phyloP scores from a whole-genome alignment of 2,329 filamentous ascomycete species.

The Colletotrichum sp. region DNA sequence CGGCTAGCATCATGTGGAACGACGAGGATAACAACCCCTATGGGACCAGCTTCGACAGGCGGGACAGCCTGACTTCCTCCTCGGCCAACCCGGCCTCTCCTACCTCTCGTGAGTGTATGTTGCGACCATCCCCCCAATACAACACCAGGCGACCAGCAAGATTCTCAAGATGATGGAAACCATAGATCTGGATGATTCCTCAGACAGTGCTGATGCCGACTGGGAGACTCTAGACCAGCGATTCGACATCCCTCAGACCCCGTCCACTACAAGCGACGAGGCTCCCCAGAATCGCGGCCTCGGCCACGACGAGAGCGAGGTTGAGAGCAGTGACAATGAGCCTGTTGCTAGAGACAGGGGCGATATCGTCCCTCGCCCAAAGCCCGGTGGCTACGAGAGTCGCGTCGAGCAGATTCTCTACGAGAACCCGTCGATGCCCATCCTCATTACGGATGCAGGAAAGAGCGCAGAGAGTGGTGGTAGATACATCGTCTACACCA shows the following conservation, averaged over 20 bases:
- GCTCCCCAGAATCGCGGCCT: constrained; percentile 54
- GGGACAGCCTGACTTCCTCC: constrained; percentile 78
- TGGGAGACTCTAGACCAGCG: constrained; percentile 55
- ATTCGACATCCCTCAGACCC: constrained; percentile 74
- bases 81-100: constrained; percentile 70
- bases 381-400: constrained; percentile 90
- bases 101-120: constrained; percentile 50
- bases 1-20: constrained; percentile 80
- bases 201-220: constrained; percentile 46
- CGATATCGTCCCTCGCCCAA: constrained; percentile 61
- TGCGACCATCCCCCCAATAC: not conserved
- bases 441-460: constrained; percentile 91
- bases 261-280: constrained; percentile 72
- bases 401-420: constrained; percentile 97
- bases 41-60: constrained; percentile 85
- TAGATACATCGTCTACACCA: constrained; percentile 96
- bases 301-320: constrained; percentile 41
- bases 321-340: constrained; percentile 56
- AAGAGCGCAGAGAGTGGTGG: constrained; percentile 94
- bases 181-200: constrained; percentile 37
- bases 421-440: constrained; percentile 88
- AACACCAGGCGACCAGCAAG: not conserved
- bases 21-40: constrained; percentile 99
- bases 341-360: constrained; percentile 35
- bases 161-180: constrained; percentile 40